Evolutionary conservation across 768 basidiomycete species (phyloP), one percentile per base, ranked within the genome.

Genomic region (Kwoniella sp.): DNA sequence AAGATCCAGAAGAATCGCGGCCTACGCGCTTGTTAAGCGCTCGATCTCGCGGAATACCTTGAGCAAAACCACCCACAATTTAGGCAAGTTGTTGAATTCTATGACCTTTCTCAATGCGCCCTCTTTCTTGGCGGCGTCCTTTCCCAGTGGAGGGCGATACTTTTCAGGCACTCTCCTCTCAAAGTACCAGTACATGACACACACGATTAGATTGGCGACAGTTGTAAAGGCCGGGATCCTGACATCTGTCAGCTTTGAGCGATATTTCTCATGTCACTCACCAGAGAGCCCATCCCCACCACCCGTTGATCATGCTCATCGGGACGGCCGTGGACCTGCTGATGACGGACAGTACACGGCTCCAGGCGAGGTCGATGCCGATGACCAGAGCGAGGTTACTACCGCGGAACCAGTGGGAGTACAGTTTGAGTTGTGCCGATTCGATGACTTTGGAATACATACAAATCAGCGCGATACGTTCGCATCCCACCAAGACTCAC

Each of bases 251-350:
- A 8, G 25, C 2, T 11, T 12, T 26, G 15, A 4, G 12, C 25
- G 5, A 3, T 17, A 17, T 17, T 45, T 8, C 41, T 7, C 13
- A 5, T 3, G 20, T 2, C 3, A 65, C 71, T 66, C 61, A 69
- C 79, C 79, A 80, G 17, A 80, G 59, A 9, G 73, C 66, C 79
- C 79, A 80, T n/a, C 72, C 73, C 71, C 73, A 80, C 67, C 69
- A 74, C 0, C 77, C 77, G n/a, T 73, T 72, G 58, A 71, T 62
- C 56, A 71, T 37, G 22, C 61, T 67, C 66, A 80, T 73, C 2
- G 79, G 79, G 0, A 80, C 71, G 1, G 79, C 72, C 13, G 75
- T 61, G 4, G 65, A 54, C 47, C 67, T 70, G 13, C 68, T 64
- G 55, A 72, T 66, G 48, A 75, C 58, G 55, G 65, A 70, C 34